phyloP scores from a whole-genome alignment of 1,284 basidiomycete genomes.

The Phenoliferia sp. region DNA sequence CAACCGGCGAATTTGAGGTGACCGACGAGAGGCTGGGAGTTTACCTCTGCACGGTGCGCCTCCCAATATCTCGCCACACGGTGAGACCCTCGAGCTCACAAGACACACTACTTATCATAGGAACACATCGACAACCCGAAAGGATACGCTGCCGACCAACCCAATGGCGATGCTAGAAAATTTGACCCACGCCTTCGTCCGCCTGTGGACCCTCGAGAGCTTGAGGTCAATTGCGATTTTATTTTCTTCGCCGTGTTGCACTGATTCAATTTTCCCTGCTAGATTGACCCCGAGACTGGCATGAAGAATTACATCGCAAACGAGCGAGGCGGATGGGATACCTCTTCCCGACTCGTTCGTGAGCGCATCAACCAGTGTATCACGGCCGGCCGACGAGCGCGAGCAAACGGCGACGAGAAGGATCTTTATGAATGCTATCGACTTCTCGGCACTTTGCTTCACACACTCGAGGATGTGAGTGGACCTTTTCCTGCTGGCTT shows the following conservation, averaged over 20 bases:
- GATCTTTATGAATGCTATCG: conserved; percentile 74
- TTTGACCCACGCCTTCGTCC: conserved; percentile 72
- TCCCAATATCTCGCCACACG: too few species aligned
- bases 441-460: conserved; percentile 57
- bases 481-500: conserved; percentile 29
- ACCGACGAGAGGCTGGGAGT: conserved; percentile 78
- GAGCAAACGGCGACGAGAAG: conserved; percentile 28
- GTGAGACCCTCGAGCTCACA: too few species aligned
- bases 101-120: neutral
- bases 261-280: neutral
- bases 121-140: conserved; percentile 64
- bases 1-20: conserved; percentile 71
- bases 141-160: conserved; percentile 56
- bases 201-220: conserved; percentile 69
- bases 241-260: neutral
- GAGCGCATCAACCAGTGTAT: conserved; percentile 68
- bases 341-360: conserved; percentile 75
- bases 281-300: conserved; percentile 72
- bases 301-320: conserved; percentile 98
- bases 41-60: conserved; percentile 61
- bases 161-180: conserved; percentile 72
- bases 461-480: conserved; percentile 10
- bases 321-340: conserved; percentile 62
- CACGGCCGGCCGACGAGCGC: conserved; percentile 48
- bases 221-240: conserved; percentile 49